A percentile compares a stretch with the other conserved stretches of the same genome.
Conservation (phyloP, 129 eudicot genomes). For the Artemisia tridentata region DNA sequence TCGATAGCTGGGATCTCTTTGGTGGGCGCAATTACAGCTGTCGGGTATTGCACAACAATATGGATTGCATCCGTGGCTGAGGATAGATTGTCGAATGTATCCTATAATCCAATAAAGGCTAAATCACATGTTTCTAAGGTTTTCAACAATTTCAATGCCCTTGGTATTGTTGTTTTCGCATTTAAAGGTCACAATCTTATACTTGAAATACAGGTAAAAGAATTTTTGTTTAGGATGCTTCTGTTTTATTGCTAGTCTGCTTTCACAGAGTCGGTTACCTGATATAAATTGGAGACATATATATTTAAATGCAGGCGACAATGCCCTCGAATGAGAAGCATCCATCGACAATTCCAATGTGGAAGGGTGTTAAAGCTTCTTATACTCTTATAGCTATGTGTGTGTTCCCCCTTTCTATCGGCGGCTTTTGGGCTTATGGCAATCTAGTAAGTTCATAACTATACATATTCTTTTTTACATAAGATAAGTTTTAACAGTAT, state of each 20-base stretch:
- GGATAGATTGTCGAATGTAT: constrained; percentile 47
- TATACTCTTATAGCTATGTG: constrained; percentile 57
- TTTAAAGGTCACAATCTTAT: constrained; percentile 87
- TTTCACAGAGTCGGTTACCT: neutral
- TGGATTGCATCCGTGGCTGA: constrained; percentile 65
- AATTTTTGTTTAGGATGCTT: neutral
- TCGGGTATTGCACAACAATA: constrained; percentile 57
- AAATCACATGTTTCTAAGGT: constrained; percentile 24
- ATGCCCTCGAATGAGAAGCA: constrained; percentile 77
- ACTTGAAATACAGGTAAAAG: constrained; percentile 76
- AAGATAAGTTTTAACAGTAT: neutral
- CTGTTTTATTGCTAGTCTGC: neutral
- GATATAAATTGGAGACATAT: too few species aligned
- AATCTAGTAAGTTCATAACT: constrained; percentile 28
- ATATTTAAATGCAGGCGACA: constrained; percentile 38
- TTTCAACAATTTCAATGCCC: constrained; percentile 60
- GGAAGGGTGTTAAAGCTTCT: constrained; percentile 69
- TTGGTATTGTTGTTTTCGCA: constrained; percentile 70
- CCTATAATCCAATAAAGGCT: constrained; percentile 38
- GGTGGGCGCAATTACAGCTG: constrained; percentile 69
- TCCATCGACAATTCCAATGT: constrained; percentile 77
- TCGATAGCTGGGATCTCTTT: constrained; percentile 78
- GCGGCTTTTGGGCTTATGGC: constrained; percentile 86
- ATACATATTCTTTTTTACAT: neutral
- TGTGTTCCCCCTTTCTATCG: constrained; percentile 67